These are phyloP conservation scores for Picea glauca DNA, from an alignment of 75 land plant species.

Conservation along the genomic window DNA sequence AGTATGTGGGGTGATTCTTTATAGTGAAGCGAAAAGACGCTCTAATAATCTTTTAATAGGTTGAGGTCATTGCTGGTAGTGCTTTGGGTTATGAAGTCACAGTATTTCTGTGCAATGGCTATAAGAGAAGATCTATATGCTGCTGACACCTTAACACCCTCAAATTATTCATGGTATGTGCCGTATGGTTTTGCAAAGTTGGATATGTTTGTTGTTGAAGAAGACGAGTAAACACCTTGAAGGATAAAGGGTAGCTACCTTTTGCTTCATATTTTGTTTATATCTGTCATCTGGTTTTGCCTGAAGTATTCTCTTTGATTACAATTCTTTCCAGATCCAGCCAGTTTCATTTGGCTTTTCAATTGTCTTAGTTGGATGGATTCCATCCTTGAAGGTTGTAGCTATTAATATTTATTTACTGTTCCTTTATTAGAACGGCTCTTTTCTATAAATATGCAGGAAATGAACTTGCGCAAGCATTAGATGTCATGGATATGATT, in stretches of 20 bases:
- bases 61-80: neutral
- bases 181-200: neutral
- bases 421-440: neutral
- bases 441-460: constrained; percentile 3
- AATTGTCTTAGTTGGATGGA: neutral
- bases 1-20: constrained; percentile 34
- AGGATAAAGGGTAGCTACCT: constrained; percentile 1
- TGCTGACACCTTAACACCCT: neutral
- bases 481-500: neutral
- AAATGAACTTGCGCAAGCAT: neutral
- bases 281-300: neutral
- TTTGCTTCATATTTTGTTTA: neutral
- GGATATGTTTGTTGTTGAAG: neutral
- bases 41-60: constrained; percentile 12
- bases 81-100: neutral
- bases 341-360: constrained; percentile 10
- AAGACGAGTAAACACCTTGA: neutral
- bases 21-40: constrained; percentile 39
- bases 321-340: constrained; percentile 1
- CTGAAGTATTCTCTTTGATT: constrained; percentile 1
- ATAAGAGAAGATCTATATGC: neutral
- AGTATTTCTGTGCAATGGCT: neutral
- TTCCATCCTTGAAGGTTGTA: constrained; percentile 4
- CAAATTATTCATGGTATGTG: constrained; percentile 4
- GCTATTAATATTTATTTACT: constrained; percentile 7